These are phyloP conservation scores for Porodaedalea pini DNA, from an alignment of 1,284 basidiomycete genomes.

Conservation along the genomic window DNA sequence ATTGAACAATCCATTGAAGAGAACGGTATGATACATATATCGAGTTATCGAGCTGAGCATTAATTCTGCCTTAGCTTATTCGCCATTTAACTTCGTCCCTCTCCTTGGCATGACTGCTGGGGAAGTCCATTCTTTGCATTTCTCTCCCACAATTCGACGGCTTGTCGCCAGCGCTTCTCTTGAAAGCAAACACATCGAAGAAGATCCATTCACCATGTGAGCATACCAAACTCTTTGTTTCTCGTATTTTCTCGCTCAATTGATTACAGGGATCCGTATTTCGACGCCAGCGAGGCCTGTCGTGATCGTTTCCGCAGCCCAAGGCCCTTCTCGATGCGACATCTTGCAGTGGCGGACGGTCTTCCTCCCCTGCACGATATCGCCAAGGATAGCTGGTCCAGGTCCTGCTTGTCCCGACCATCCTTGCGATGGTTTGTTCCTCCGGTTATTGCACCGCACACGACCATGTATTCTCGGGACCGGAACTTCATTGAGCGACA, in stretches of 20 bases:
- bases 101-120: conserved; percentile 60
- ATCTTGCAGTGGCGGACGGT: conserved; percentile 39
- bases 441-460: conserved; percentile 80
- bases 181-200: conserved; percentile 41
- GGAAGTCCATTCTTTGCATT: conserved; percentile 62
- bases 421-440: conserved; percentile 82
- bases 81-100: conserved; percentile 75
- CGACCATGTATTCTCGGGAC: conserved; percentile 71
- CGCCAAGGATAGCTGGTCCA: conserved; percentile 57
- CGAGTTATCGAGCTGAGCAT: not conserved
- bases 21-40: conserved; percentile 41
- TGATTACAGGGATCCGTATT: conserved; percentile 49
- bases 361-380: conserved; percentile 63
- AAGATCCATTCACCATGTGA: conserved; percentile 48
- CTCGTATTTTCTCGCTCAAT: conserved; percentile 22
- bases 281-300: conserved; percentile 42
- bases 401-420: conserved; percentile 78
- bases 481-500: conserved; percentile 79
- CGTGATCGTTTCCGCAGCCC: conserved; percentile 32
- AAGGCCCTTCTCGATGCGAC: conserved; percentile 34
- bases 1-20: conserved; percentile 70
- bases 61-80: conserved; percentile 32
- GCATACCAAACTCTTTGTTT: conserved; percentile 24
- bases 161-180: conserved; percentile 45
- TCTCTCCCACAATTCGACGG: conserved; percentile 53